phyloP scores from a whole-genome alignment of 2,329 filamentous ascomycete species.

The Fusarium liriodendri region DNA sequence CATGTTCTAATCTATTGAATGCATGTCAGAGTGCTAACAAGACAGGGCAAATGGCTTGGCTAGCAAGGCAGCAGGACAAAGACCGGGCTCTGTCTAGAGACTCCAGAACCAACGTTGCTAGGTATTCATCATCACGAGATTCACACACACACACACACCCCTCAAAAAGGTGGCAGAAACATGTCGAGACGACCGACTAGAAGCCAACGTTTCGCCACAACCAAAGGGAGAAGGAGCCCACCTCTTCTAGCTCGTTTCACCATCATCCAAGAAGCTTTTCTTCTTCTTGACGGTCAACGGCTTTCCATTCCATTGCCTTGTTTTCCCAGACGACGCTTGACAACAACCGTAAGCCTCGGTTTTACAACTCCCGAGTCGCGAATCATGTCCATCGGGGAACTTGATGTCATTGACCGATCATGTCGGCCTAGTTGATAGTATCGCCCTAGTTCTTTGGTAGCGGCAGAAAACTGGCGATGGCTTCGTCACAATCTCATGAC shows the following conservation, averaged over 20 bases:
- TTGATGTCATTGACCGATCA: not conserved
- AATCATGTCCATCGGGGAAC: not conserved
- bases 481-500: slow-evolving; percentile 7
- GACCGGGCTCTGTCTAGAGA: no score
- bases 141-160: not conserved
- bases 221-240: slow-evolving; percentile 13
- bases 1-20: not conserved
- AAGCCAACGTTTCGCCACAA: slow-evolving; percentile 2
- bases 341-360: not conserved
- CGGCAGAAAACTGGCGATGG: slow-evolving; percentile 26
- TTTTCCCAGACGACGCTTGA: not conserved
- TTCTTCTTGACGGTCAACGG: not conserved
- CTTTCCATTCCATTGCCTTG: not conserved
- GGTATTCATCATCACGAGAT: not conserved
- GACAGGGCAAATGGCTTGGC: not conserved
- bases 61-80: not conserved
- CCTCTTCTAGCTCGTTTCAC: slow-evolving; percentile 30
- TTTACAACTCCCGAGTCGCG: not conserved
- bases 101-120: not conserved
- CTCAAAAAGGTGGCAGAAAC: not conserved
- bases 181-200: slow-evolving; percentile 9
- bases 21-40: not conserved
- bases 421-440: not conserved
- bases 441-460: not conserved
- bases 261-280: not conserved